Evolutionary conservation across 2,329 filamentous ascomycete genomes (phyloP).

Genomic region (Chaetomium sp.): DNA sequence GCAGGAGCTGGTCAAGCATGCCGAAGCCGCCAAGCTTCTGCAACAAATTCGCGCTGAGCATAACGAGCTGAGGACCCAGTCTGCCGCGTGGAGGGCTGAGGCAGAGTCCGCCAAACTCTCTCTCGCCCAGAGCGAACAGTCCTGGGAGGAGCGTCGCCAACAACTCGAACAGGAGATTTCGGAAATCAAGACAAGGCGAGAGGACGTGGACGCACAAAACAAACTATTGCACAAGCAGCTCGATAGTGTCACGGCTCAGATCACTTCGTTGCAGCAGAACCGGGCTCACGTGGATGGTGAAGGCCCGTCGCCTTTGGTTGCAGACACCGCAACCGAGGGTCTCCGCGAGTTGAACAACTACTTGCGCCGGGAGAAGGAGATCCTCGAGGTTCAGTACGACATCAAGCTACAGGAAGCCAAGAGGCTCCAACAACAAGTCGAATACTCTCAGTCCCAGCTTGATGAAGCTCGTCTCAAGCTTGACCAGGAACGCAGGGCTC

Average conservation of each 20-base stretch:
- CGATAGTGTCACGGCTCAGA: constrained; percentile 78
- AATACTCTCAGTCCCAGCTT: constrained; percentile 82
- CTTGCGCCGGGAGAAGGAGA: constrained; percentile 93
- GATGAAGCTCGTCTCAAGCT: constrained; percentile 88
- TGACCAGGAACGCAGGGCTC: constrained; percentile 79
- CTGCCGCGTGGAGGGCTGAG: constrained; percentile 74
- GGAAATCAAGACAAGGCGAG: constrained; percentile 76
- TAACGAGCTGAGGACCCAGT: constrained; percentile 78
- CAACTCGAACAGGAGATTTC: constrained; percentile 81
- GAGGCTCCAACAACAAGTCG: constrained; percentile 84
- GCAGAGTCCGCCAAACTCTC: constrained; percentile 82
- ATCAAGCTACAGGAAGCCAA: constrained; percentile 86
- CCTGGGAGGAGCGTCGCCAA: constrained; percentile 81
- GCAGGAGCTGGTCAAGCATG: constrained; percentile 90
- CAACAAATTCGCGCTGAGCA: constrained; percentile 77
- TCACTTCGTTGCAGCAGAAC: constrained; percentile 76
- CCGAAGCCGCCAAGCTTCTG: constrained; percentile 85
- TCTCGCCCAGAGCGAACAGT: constrained; percentile 78
- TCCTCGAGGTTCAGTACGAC: constrained; percentile 94
- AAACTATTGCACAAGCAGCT: constrained; percentile 87
- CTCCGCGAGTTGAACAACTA: constrained; percentile 90
- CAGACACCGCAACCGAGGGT: constrained; percentile 67
- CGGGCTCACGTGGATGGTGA: constrained; percentile 58
- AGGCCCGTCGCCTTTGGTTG: constrained; percentile 52
- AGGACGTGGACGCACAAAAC: constrained; percentile 87